phyloP scores from a whole-genome alignment of 169 alveolate genomes.

The Eimeria tenella region DNA sequence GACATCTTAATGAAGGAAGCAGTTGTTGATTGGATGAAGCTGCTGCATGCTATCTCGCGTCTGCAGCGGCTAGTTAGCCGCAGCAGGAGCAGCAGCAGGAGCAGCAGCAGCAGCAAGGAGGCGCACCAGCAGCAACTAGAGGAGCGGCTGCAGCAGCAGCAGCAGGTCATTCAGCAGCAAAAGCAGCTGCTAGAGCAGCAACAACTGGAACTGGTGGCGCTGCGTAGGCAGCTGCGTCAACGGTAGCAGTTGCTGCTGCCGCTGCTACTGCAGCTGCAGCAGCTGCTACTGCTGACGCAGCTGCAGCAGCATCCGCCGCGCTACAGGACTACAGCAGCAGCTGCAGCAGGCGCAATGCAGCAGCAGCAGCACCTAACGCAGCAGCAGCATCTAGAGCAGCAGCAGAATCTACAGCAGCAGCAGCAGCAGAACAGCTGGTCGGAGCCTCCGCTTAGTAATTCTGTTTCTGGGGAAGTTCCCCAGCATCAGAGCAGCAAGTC shows the following conservation, averaged over 20 bases:
- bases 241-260: background rate
- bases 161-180: background rate
- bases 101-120: background rate
- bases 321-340: no score
- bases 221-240: slow-evolving; percentile 28
- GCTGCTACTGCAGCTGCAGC: background rate
- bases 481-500: background rate
- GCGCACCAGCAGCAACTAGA: background rate
- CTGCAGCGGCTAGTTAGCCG: slow-evolving; percentile 35
- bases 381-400: slow-evolving; percentile 4
- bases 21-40: slow-evolving; percentile 67
- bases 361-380: background rate
- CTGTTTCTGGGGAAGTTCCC: no score
- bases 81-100: background rate
- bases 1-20: slow-evolving; percentile 68
- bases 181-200: slow-evolving; percentile 36
- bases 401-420: background rate
- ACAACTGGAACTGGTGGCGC: background rate
- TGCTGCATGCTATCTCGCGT: slow-evolving; percentile 62
- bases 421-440: no score
- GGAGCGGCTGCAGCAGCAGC: background rate
- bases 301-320: background rate
- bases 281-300: background rate
- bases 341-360: background rate
- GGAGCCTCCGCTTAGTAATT: no score